A percentile compares a stretch with the other conserved stretches of the same genome.
These are phyloP conservation scores for Cryphonectria japonica DNA, from an alignment of 2,329 filamentous ascomycete genomes.

Conservation along the genomic window DNA sequence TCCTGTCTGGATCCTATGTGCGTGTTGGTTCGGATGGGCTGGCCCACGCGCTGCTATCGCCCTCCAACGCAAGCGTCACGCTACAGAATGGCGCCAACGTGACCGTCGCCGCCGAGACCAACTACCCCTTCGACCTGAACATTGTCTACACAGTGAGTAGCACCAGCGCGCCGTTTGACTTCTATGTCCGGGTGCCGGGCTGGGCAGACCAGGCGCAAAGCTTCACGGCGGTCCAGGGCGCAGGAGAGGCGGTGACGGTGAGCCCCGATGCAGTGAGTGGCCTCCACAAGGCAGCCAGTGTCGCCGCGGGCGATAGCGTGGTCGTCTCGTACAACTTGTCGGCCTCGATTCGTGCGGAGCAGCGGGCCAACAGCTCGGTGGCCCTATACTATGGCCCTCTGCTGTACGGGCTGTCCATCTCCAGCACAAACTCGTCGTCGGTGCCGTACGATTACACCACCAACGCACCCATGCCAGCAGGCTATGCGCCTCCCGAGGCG, in stretches of 20 bases:
- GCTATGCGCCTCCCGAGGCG: conserved; percentile 35
- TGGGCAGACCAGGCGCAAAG: conserved; percentile 35
- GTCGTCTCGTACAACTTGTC: conserved; percentile 34
- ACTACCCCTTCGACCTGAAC: conserved; percentile 47
- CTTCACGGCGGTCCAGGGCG: conserved; percentile 24
- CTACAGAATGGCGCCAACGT: conserved; percentile 42
- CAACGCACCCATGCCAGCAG: conserved; percentile 26
- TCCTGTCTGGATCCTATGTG: conserved; percentile 20
- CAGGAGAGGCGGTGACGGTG: background rate
- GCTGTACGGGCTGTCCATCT: conserved; percentile 39
- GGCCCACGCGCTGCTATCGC: conserved; percentile 52
- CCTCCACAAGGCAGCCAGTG: conserved; percentile 34
- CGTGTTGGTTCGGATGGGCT: conserved; percentile 11
- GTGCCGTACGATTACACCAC: conserved; percentile 31
- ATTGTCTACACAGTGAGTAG: conserved; percentile 38
- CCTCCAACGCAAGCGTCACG: conserved; percentile 45
- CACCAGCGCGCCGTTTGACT: conserved; percentile 36
- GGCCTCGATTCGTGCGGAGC: conserved; percentile 36
- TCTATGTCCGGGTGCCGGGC: conserved; percentile 39
- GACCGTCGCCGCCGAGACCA: conserved; percentile 49
- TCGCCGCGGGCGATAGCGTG: conserved; percentile 30
- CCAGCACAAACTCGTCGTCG: conserved; percentile 33
- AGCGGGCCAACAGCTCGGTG: conserved; percentile 38
- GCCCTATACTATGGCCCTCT: conserved; percentile 39
- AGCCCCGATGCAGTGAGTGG: conserved; percentile 30